Evolutionary conservation across 1,284 basidiomycete genomes (phyloP).

Genomic region (Mycena citricolor): DNA sequence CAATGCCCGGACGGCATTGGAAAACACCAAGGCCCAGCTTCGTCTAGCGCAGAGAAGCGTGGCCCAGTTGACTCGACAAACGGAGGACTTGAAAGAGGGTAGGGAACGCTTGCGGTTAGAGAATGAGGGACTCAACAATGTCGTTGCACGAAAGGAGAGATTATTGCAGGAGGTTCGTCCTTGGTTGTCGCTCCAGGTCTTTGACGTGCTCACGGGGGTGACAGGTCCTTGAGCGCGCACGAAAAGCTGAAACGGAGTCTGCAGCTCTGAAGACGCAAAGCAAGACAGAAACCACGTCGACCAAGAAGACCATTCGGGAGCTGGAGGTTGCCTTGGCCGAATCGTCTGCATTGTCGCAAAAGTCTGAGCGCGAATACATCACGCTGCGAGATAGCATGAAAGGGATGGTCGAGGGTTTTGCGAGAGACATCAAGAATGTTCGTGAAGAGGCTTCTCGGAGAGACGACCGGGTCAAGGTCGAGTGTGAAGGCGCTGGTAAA

Average conservation of each 20-base stretch:
- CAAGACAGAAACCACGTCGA: slow-evolving; percentile 66
- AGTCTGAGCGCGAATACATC: slow-evolving; percentile 76
- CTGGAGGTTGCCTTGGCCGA: slow-evolving; percentile 72
- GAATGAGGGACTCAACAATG: slow-evolving; percentile 83
- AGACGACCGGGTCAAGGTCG: slow-evolving; percentile 63
- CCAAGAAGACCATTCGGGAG: slow-evolving; percentile 73
- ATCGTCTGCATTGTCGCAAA: slow-evolving; percentile 72
- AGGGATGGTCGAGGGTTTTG: slow-evolving; percentile 66
- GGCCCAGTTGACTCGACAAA: slow-evolving; percentile 76
- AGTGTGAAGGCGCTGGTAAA: slow-evolving; percentile 61
- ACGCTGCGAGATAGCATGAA: slow-evolving; percentile 74
- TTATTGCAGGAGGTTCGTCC: slow-evolving; percentile 70
- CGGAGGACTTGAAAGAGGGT: slow-evolving; percentile 83
- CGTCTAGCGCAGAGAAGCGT: slow-evolving; percentile 75
- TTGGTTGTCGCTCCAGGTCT: background rate
- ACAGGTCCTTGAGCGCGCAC: slow-evolving; percentile 75
- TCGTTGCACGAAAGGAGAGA: slow-evolving; percentile 83
- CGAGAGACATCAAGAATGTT: slow-evolving; percentile 62
- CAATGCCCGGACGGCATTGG: slow-evolving; percentile 74
- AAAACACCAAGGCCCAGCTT: slow-evolving; percentile 80
- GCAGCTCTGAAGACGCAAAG: slow-evolving; percentile 62
- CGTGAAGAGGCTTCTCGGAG: slow-evolving; percentile 68
- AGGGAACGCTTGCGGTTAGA: slow-evolving; percentile 78
- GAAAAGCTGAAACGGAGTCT: slow-evolving; percentile 78
- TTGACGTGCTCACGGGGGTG: slow-evolving; percentile 1